phyloP scores from a whole-genome alignment of 768 basidiomycete genomes.

The Trametes punicea region DNA sequence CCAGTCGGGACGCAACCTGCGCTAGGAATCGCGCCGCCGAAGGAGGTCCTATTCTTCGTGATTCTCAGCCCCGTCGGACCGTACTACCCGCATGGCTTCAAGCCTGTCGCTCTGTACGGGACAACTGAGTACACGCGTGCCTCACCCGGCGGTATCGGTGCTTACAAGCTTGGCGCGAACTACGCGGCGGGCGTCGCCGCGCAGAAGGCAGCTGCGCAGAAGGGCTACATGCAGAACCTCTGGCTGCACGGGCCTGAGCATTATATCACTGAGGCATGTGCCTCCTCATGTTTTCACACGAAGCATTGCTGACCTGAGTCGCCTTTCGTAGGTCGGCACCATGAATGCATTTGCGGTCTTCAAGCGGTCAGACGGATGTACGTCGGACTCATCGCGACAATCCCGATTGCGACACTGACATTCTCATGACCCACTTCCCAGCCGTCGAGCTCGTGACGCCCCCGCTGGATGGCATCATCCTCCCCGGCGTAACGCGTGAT shows the following conservation, averaged over 20 bases:
- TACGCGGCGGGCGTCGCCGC: conserved; percentile 88
- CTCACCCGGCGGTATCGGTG: conserved; percentile 66
- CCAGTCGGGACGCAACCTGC: conserved; percentile 71
- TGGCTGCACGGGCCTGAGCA: conserved; percentile 77
- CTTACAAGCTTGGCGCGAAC: conserved; percentile 84
- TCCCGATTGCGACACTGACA: neutral
- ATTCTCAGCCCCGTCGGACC: conserved; percentile 68
- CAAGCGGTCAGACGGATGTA: conserved; percentile 64
- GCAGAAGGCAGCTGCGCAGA: conserved; percentile 69
- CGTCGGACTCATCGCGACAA: conserved; percentile 12
- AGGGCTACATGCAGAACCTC: conserved; percentile 85
- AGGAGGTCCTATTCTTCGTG: conserved; percentile 63
- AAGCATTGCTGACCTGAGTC: neutral
- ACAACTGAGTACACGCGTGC: conserved; percentile 48
- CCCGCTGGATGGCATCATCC: conserved; percentile 60
- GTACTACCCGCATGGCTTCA: conserved; percentile 85
- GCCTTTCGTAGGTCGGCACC: conserved; percentile 61
- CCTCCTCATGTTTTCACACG: neutral
- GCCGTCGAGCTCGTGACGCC: conserved; percentile 62
- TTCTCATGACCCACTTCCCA: conserved; percentile 18
- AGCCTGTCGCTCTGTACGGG: conserved; percentile 83
- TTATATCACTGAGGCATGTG: conserved; percentile 44
- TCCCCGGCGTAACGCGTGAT: conserved; percentile 68
- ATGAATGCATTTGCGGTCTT: conserved; percentile 92
- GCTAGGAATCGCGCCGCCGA: conserved; percentile 45